Conservation (phyloP, 2,329 filamentous ascomycete genomes). For the Aschersonia sp. region DNA sequence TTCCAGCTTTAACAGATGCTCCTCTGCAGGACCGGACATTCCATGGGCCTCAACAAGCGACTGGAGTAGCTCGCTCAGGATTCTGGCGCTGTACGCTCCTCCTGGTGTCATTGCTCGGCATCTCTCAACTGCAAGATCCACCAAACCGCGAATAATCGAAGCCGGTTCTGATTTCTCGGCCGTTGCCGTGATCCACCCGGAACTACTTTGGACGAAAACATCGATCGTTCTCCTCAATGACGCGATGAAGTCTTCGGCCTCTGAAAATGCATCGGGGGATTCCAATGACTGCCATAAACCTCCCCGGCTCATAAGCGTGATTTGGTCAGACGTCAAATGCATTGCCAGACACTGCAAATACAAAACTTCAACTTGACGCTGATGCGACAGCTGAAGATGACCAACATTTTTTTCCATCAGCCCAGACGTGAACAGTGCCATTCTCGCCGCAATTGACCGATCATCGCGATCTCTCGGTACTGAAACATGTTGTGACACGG, state of each 20-base stretch:
- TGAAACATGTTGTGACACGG: neutral
- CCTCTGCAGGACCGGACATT: slow-evolving; percentile 27
- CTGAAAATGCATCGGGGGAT: slow-evolving; percentile 17
- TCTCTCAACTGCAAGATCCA: slow-evolving; percentile 28
- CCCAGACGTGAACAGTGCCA: slow-evolving; percentile 54
- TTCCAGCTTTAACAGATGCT: slow-evolving; percentile 28
- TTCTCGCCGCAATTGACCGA: slow-evolving; percentile 58
- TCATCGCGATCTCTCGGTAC: slow-evolving; percentile 50
- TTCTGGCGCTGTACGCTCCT: slow-evolving; percentile 38
- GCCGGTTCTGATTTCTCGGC: slow-evolving; percentile 16
- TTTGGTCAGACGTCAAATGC: slow-evolving; percentile 39
- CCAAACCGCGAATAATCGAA: slow-evolving; percentile 23
- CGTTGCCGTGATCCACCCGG: slow-evolving; percentile 21
- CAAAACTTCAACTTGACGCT: slow-evolving; percentile 33
- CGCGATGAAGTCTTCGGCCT: slow-evolving; percentile 29
- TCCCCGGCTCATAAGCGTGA: slow-evolving; percentile 27
- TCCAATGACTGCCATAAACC: slow-evolving; percentile 31
- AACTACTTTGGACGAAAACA: slow-evolving; percentile 15
- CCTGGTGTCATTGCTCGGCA: slow-evolving; percentile 25
- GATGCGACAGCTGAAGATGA: slow-evolving; percentile 21
- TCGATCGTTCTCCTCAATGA: slow-evolving; percentile 23
- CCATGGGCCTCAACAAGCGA: slow-evolving; percentile 31
- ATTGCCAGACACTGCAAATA: slow-evolving; percentile 35
- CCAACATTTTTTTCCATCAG: slow-evolving; percentile 33
- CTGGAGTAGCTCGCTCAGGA: slow-evolving; percentile 34